Evolutionary conservation across 1,284 basidiomycete genomes (phyloP), one percentile per base, ranked within the genome.

Genomic region (Leccinum solheimii): DNA sequence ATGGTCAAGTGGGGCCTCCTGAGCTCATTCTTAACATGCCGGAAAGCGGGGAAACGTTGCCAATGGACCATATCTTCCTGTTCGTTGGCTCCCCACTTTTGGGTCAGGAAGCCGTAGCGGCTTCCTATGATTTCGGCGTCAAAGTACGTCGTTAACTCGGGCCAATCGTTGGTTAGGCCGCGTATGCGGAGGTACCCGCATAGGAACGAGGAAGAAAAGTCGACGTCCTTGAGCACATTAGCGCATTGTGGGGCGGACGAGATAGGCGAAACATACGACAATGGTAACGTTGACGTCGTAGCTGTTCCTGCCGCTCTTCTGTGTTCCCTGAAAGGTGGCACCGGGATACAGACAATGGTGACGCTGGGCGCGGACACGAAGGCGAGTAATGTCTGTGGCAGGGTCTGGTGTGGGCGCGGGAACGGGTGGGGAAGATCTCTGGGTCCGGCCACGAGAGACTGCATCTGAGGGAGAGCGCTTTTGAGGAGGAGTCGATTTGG

Each of bases 101-200:
- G 85, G 2, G 94, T 97, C 69, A 94, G 75, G 74, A 97, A 96
- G 6, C 94, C 95, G 73, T 94, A 87, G 38, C 91, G 86, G 68
- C 81, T 85, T 23, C 94, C 94, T 66, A 97, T 95, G 66, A 97
- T 95, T 76, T 97, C 94, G 56, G 93, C 95, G 71, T 95, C 92
- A 76, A 97, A 97, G 72, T 94, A 97, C 2, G 94, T 96, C 5
- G 92, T 95, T 59, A 96, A 83, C 72, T 94, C 90, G 14, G 91
- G 92, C 82, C 94, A 94, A 67, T 95, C 90, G 65, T 96, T 88
- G 53, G 94, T 97, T 56, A 97, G 79, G 40, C 93, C 91, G 11
- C 89, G 87, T 71, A 97, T 97, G 65, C 91, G 87, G 53, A 97
- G 86, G 75, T 95, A 95, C 13, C 94, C 94, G 68, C 91, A 94